Base-by-base conservation (phyloP, 768 basidiomycete species). In the Ephemerocybe angulata region DNA sequence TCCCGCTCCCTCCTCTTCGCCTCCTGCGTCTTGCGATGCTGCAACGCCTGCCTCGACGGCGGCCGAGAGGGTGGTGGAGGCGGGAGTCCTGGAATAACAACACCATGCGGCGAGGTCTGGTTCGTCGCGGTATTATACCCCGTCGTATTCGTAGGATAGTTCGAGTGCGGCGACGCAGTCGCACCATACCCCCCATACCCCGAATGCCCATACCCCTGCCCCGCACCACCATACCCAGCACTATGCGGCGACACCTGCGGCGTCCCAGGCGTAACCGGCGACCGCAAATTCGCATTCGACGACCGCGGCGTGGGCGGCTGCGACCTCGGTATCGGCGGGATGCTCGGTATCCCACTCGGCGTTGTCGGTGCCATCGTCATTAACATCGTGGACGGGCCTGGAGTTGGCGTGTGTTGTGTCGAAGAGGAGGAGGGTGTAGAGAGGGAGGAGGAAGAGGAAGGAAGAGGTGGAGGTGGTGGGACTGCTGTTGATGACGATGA, bases 1-100 rank as follows among this genome's bases (percentile, higher is more conserved):
- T 29, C 46, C 44, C 33, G 3, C 2, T 50, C 38, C 3, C 54
- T 11, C 30, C 33, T 55, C 43, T 55, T 55, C 48, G 46, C 29
- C 13, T 55, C 54, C 28, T 55, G 54, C 19, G 43, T 25, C 43
- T 31, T 49, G 24, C 38, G 48, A n/a, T 55, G 54, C 30, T 55
- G 35, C 4, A 35, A 2, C 6, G 54, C 54, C 41, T 55, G 54
- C 13, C 54, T 27, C 7, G 54, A 55, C 2, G 54, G 37, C n/a
- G 54, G 47, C 12, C 54, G 33, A 11, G 54, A 19, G 21, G 54
- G 54, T 1, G 53, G 53, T 15, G 46, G 46, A 4, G 52, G 22
- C 4, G 52, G 42, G 42, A 44, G n/a, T 8, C 38, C 38, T 17
- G 38, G 38, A 5, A 40, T 40, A n/a, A n/a, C n/a, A 35, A 8